phyloP scores from a whole-genome alignment of 1,284 basidiomycete genomes.

The Butyriboletus appendiculatus region DNA sequence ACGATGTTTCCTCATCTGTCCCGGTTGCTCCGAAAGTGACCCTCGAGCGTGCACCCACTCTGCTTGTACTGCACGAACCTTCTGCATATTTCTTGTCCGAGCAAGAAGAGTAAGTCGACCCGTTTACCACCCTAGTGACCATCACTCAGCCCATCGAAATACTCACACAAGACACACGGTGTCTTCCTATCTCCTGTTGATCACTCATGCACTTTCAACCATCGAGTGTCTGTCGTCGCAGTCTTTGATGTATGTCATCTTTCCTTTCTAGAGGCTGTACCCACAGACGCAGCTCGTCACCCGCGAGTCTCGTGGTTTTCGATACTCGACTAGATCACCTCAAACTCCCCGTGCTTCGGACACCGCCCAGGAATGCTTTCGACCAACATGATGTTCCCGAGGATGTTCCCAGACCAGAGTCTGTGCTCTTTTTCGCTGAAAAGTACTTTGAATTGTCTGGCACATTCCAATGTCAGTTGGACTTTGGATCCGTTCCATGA shows the following conservation, averaged over 20 bases:
- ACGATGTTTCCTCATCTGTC: slow-evolving; percentile 24
- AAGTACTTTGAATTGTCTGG: slow-evolving; percentile 49
- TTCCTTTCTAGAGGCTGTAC: slow-evolving; percentile 1
- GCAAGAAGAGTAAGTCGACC: slow-evolving; percentile 29
- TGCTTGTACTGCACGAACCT: slow-evolving; percentile 65
- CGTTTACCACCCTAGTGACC: background rate
- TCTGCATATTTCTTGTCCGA: slow-evolving; percentile 56
- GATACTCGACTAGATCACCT: slow-evolving; percentile 59
- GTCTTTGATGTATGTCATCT: slow-evolving; percentile 17
- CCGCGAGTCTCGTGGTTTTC: slow-evolving; percentile 51
- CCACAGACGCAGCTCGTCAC: slow-evolving; percentile 19
- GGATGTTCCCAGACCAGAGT: slow-evolving; percentile 28
- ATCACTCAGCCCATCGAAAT: background rate
- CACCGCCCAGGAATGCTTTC: slow-evolving; percentile 17
- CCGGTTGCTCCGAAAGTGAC: slow-evolving; percentile 38
- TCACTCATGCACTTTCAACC: slow-evolving; percentile 34
- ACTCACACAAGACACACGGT: slow-evolving; percentile 29
- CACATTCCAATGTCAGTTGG: slow-evolving; percentile 36
- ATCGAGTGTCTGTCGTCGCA: slow-evolving; percentile 27
- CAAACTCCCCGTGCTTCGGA: slow-evolving; percentile 53
- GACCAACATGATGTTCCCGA: slow-evolving; percentile 24
- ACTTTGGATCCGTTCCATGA: slow-evolving; percentile 10
- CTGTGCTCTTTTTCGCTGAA: slow-evolving; percentile 37
- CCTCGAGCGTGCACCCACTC: slow-evolving; percentile 46
- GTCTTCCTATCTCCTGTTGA: slow-evolving; percentile 36